These are phyloP conservation scores for Hypoxylon sp. DNA, from an alignment of 2,329 filamentous ascomycete species.

Conservation along the genomic window DNA sequence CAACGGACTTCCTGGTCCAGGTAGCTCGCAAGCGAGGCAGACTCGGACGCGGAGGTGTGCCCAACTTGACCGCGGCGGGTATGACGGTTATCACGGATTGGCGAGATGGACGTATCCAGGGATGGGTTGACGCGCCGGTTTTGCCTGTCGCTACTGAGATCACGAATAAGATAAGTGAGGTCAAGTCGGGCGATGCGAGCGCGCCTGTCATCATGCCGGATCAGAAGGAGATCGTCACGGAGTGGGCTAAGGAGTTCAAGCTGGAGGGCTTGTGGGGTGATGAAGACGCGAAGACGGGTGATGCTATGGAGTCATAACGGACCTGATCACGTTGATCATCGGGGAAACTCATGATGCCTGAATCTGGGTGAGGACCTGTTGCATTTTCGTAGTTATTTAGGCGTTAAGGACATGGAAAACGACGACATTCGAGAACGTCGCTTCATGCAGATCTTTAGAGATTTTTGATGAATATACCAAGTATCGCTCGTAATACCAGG, in stretches of 20 bases:
- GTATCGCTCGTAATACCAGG: neutral
- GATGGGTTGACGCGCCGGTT: conserved; percentile 83
- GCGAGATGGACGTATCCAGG: conserved; percentile 93
- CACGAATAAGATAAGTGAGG: conserved; percentile 5
- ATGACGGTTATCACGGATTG: conserved; percentile 97
- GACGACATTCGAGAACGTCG: neutral
- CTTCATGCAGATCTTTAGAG: neutral
- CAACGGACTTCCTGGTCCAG: conserved; percentile 91
- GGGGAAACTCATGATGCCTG: too few relatives aligned
- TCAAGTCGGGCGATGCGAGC: conserved; percentile 4
- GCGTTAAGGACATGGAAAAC: neutral
- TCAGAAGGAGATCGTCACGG: conserved; percentile 74
- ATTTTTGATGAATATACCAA: conserved; percentile 7
- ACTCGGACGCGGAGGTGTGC: conserved; percentile 86
- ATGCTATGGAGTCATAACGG: conserved; percentile 58
- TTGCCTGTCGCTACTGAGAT: conserved; percentile 61
- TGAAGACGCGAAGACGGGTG: conserved; percentile 51
- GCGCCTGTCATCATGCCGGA: conserved; percentile 49
- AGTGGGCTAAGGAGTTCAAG: conserved; percentile 96
- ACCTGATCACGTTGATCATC: neutral
- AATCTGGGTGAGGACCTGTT: too few relatives aligned
- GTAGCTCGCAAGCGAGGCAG: conserved; percentile 93
- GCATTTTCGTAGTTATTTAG: neutral
- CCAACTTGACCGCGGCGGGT: conserved; percentile 86
- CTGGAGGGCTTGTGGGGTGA: conserved; percentile 92